Evolutionary conservation across 129 eudicot species (phyloP).

Genomic region (Tagetes patula): DNA sequence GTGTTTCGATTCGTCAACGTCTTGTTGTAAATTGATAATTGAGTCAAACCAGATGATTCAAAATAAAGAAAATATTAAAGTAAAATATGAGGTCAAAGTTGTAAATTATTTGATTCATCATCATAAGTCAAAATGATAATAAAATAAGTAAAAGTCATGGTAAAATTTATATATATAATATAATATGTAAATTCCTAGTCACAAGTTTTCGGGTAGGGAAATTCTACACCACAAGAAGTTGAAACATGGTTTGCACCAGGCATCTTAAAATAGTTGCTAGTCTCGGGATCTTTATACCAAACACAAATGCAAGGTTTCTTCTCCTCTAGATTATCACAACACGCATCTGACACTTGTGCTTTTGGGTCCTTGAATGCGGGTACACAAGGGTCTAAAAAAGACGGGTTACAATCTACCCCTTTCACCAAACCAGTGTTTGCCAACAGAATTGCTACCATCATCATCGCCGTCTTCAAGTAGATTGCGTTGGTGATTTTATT

Average conservation of each 20-base stretch:
- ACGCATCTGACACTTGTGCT: not conserved
- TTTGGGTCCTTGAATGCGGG: not conserved
- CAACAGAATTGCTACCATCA: not conserved
- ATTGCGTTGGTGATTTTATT: not conserved
- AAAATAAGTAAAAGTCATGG: no score
- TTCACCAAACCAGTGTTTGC: not conserved
- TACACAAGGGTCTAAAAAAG: not conserved
- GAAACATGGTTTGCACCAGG: constrained; percentile 4
- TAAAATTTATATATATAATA: not conserved
- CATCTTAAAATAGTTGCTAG: constrained; percentile 1
- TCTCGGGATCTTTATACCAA: constrained; percentile 7
- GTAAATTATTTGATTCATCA: no score
- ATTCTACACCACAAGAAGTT: constrained; percentile 7
- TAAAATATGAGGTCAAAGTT: no score
- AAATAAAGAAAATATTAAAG: no score
- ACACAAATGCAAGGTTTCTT: not conserved
- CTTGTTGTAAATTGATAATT: no score
- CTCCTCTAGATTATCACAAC: constrained; percentile 1
- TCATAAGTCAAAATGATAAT: no score
- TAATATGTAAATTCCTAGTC: not conserved
- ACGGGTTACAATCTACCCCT: constrained; percentile 8
- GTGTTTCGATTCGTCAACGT: no score
- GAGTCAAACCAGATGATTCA: no score
- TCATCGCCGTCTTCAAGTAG: not conserved
- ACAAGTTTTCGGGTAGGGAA: constrained; percentile 11